A percentile compares a stretch with the other conserved stretches of the same genome.
phyloP scores from a whole-genome alignment of 192 early-diverging fungal genomes.

The Chytriomyces sp. region DNA sequence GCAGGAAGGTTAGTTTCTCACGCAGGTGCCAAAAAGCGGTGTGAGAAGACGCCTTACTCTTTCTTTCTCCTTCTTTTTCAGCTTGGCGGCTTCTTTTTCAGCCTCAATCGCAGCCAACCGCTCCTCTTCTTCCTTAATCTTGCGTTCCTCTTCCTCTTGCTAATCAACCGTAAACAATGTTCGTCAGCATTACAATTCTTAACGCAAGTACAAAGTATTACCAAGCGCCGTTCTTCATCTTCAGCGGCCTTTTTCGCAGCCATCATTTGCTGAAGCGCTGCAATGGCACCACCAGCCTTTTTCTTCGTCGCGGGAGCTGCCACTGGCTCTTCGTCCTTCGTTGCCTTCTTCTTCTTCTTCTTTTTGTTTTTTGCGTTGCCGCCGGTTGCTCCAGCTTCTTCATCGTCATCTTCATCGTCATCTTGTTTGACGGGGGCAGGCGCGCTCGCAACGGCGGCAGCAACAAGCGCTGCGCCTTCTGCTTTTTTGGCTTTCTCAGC shows the following conservation, averaged over 20 bases:
- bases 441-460: conserved; percentile 23
- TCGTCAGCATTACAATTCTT: not conserved
- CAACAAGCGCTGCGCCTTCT: conserved; percentile 30
- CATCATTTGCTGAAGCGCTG: conserved; percentile 63
- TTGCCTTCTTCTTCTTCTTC: conserved; percentile 68
- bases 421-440: conserved; percentile 16
- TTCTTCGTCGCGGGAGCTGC: conserved; percentile 43
- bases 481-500: conserved; percentile 67
- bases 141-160: conserved; percentile 45
- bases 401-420: conserved; percentile 56
- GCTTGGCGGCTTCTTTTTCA: conserved; percentile 74
- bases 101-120: conserved; percentile 60
- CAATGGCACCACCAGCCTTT: conserved; percentile 61
- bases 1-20: conserved; percentile 13
- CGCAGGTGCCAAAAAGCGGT: not conserved
- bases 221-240: conserved; percentile 69
- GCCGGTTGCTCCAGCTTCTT: conserved; percentile 45
- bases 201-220: not conserved
- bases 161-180: not conserved
- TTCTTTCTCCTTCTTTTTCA: conserved; percentile 37
- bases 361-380: conserved; percentile 53
- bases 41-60: conserved; percentile 19
- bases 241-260: conserved; percentile 77
- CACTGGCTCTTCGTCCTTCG: conserved; percentile 47
- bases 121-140: conserved; percentile 70